These are phyloP conservation scores for Purshia tridentata DNA, from an alignment of 306 rosid genomes.

Conservation along the genomic window DNA sequence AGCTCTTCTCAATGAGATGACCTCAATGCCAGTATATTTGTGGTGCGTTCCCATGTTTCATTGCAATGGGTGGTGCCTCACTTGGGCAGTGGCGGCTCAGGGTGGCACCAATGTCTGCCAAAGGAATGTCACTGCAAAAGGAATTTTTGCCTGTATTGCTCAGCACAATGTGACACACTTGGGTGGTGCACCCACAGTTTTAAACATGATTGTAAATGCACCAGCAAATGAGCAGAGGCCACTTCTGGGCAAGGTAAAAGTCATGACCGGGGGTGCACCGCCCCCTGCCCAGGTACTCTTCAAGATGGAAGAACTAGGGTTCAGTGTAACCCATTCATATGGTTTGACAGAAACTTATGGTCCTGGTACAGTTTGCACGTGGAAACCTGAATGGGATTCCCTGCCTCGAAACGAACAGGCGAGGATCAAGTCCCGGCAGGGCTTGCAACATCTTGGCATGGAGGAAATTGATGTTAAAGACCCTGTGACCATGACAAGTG, in stretches of 20 bases:
- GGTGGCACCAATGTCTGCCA: slow-evolving; percentile 89
- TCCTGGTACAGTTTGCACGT: slow-evolving; percentile 60
- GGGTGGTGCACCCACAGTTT: slow-evolving; percentile 78
- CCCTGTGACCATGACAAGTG: slow-evolving; percentile 76
- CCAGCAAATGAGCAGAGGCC: slow-evolving; percentile 44
- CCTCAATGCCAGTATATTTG: slow-evolving; percentile 61
- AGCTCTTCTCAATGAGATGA: slow-evolving; percentile 61
- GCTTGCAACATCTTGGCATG: slow-evolving; percentile 70
- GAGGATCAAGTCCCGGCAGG: slow-evolving; percentile 67
- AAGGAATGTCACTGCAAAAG: slow-evolving; percentile 56
- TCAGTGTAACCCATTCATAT: slow-evolving; percentile 54
- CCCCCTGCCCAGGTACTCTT: slow-evolving; percentile 66
- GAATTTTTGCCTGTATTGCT: slow-evolving; percentile 51
- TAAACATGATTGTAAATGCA: slow-evolving; percentile 71
- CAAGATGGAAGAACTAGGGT: slow-evolving; percentile 69
- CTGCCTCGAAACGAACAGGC: slow-evolving; percentile 59
- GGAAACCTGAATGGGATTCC: slow-evolving; percentile 84
- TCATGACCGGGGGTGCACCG: slow-evolving; percentile 81
- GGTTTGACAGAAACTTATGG: slow-evolving; percentile 94
- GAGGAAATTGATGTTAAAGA: slow-evolving; percentile 70
- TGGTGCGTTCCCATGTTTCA: slow-evolving; percentile 97
- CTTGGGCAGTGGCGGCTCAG: slow-evolving; percentile 87
- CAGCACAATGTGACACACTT: slow-evolving; percentile 68
- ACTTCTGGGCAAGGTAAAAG: slow-evolving; percentile 51
- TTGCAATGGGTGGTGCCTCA: slow-evolving; percentile 94